Percentiles rank a stretch among this genome's conserved stretches.
phyloP scores from a whole-genome alignment of 768 basidiomycete species.

The Rhodotorula graminis region DNA sequence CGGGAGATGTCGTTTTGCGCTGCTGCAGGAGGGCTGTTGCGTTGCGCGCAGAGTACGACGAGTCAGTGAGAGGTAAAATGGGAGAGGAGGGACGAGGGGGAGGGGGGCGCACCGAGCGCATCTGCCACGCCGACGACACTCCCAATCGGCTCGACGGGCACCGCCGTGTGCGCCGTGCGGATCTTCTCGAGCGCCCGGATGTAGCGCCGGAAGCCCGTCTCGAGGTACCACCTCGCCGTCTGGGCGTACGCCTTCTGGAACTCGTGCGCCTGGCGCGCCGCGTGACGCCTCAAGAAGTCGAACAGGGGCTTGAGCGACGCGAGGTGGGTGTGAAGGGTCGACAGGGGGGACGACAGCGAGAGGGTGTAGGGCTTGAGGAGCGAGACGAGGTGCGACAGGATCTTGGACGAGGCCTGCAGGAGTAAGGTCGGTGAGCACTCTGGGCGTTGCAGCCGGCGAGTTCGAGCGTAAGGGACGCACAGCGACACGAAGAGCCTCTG shows the following conservation, averaged over 20 bases:
- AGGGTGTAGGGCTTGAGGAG: slow-evolving; percentile 74
- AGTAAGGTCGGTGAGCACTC: too few species aligned
- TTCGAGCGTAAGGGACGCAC: slow-evolving; percentile 54
- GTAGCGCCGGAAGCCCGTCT: slow-evolving; percentile 90
- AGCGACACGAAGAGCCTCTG: slow-evolving; percentile 81
- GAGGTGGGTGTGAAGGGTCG: slow-evolving; percentile 81
- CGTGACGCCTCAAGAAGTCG: slow-evolving; percentile 77
- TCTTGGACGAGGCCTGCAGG: slow-evolving; percentile 86
- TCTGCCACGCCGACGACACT: slow-evolving; percentile 7
- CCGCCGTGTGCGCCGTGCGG: slow-evolving; percentile 54
- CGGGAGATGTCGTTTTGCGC: neutral
- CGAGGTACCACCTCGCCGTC: slow-evolving; percentile 82
- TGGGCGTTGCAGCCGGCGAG: too few species aligned
- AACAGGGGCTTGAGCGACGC: slow-evolving; percentile 77
- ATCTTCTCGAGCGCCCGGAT: slow-evolving; percentile 72
- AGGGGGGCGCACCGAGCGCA: slow-evolving; percentile 11
- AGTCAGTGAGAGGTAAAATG: too few species aligned
- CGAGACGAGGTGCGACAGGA: slow-evolving; percentile 77
- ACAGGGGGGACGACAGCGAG: slow-evolving; percentile 85
- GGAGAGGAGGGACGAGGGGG: neutral
- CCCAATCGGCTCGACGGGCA: slow-evolving; percentile 25
- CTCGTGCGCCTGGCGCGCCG: slow-evolving; percentile 73
- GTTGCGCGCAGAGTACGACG: neutral
- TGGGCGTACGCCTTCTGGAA: slow-evolving; percentile 79
- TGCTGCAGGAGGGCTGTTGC: slow-evolving; percentile 13